Evolutionary conservation across 768 basidiomycete genomes (phyloP), one percentile per base, ranked within the genome.

Genomic region (Mycena capillaripes): DNA sequence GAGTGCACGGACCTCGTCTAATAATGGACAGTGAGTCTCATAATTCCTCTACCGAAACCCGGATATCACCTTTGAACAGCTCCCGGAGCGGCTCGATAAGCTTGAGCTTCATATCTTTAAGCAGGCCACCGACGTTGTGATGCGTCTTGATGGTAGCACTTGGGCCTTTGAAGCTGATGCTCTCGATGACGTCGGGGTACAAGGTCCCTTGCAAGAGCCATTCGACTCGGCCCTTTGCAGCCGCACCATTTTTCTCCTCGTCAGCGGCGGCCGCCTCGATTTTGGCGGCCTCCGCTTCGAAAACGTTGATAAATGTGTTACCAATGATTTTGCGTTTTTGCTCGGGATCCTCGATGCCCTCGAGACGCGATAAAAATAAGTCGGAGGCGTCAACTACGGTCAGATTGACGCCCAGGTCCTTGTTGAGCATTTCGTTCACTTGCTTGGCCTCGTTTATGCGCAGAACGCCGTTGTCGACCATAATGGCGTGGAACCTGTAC

Each of bases 101-200:
- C 86, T 99, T 99, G 77, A 99, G 89, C 82, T 96, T 98, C 98
- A 99, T 99, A 83, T 99, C 93, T 79, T 94, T 95, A 71, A 98
- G 87, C 61, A 99, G 86, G 4, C 97, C 97, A 32, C 98, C 98
- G 75, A 99, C 98, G 76, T 99, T 99, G 82, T 99, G 98, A 81
- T 99, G 98, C 3, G 98, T 99, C 88, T 99, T 99, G 88, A 99
- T 99, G 12, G 97, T 99, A 44, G 98, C 98, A 75, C 94, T 96
- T 0, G 98, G 98, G 3, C 98, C 98, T 84, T 98, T 99, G 90
- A 99, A 99, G 83, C 94, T 96, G 84, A 99, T 98, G 80, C 94
- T 96, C 86, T 99, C 98, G 80, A 99, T 99, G 69, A 99, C 98
- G 79, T 99, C 98, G 2, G 98, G 98, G 82, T 99, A 99, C 17